Percentiles rank a stretch among this genome's conserved stretches.
Evolutionary conservation across 1,284 basidiomycete species (phyloP).

Genomic region (Boletellus sp.): DNA sequence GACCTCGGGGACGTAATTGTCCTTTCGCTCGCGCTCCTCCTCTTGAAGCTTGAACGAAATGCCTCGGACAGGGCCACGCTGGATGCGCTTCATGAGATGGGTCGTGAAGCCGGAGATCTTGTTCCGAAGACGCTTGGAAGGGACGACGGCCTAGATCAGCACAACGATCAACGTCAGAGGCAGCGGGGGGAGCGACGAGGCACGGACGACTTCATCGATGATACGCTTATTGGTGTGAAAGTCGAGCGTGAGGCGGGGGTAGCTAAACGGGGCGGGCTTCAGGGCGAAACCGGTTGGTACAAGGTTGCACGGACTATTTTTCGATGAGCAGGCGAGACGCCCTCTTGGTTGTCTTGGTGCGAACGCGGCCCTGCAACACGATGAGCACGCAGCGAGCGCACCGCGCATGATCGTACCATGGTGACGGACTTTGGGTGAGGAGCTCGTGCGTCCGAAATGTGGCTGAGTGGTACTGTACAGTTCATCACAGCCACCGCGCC

Average conservation of each 20-base stretch:
- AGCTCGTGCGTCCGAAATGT: conserved; percentile 21
- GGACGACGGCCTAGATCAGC: conserved; percentile 76
- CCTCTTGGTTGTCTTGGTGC: conserved; percentile 99
- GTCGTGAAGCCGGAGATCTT: conserved; percentile 99
- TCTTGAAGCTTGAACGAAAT: conserved; percentile 99
- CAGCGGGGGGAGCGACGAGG: neutral
- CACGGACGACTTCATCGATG: conserved; percentile 95
- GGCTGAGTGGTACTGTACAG: conserved; percentile 34
- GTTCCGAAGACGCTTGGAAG: conserved; percentile 99
- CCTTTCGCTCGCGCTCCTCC: conserved; percentile 99
- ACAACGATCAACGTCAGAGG: neutral
- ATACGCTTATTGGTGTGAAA: conserved; percentile 99
- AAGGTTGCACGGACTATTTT: conserved; percentile 80
- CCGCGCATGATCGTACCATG: conserved; percentile 40
- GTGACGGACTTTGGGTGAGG: conserved; percentile 32
- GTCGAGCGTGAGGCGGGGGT: conserved; percentile 93
- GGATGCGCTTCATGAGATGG: conserved; percentile 99
- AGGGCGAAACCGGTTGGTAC: neutral
- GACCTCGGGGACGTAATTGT: conserved; percentile 96
- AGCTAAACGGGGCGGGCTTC: conserved; percentile 47
- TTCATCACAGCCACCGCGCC: conserved; percentile 27
- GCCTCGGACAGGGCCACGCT: conserved; percentile 98
- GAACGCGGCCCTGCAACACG: conserved; percentile 85
- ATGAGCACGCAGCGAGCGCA: neutral
- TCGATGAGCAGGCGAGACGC: conserved; percentile 99